Evolutionary conservation across 208 protist genomes (phyloP).

Genomic region (Leishmania turanica): DNA sequence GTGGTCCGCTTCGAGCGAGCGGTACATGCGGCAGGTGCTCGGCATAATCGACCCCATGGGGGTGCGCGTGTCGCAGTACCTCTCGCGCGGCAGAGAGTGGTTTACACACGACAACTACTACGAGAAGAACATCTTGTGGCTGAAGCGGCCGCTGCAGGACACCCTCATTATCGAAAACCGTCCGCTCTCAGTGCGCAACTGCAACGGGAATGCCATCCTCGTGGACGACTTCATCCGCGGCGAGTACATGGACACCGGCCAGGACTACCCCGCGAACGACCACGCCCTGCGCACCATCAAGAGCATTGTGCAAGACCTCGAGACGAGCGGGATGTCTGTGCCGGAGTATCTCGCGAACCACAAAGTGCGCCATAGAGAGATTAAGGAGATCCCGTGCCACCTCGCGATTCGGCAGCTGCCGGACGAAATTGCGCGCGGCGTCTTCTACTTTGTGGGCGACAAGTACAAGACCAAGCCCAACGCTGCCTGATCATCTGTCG

Average conservation of each 20-base stretch:
- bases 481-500: background rate
- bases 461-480: conserved; percentile 55
- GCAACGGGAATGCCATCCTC: conserved; percentile 88
- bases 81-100: conserved; percentile 72
- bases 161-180: conserved; percentile 90
- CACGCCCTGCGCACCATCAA: conserved; percentile 72
- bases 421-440: conserved; percentile 83
- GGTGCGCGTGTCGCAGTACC: conserved; percentile 77
- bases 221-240: conserved; percentile 91
- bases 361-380: conserved; percentile 49
- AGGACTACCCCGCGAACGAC: conserved; percentile 84
- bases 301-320: conserved; percentile 75
- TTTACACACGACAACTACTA: conserved; percentile 88
- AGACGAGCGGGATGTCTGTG: conserved; percentile 63
- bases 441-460: conserved; percentile 88
- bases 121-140: conserved; percentile 88
- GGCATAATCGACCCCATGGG: conserved; percentile 82
- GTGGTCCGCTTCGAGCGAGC: conserved; percentile 84
- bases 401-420: conserved; percentile 83
- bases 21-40: conserved; percentile 90
- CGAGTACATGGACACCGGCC: conserved; percentile 90
- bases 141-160: conserved; percentile 80
- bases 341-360: conserved; percentile 73
- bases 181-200: conserved; percentile 78
- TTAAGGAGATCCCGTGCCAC: conserved; percentile 90